Evolutionary conservation across 768 basidiomycete species (phyloP), one percentile per base, ranked within the genome.

Genomic region (Naganishia onofrii): DNA sequence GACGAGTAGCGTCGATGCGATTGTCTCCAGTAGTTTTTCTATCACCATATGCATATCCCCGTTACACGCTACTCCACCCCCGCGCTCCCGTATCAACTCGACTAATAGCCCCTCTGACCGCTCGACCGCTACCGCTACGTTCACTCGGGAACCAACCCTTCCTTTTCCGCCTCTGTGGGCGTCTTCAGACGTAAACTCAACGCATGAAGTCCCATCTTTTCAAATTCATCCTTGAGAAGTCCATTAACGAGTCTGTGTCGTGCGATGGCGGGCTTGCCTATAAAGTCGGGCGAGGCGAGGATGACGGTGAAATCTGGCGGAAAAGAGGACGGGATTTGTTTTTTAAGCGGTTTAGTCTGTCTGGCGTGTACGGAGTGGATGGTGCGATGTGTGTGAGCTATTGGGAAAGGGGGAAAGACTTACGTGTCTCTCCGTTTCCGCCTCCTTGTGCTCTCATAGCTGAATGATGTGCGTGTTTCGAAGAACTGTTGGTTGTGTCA

Each of bases 201-300:
- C 1, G 83, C 83, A 67, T 84, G 83, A 44, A 84, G 69, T 12
- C 83, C 83, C n/a, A 72, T 74, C 19, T 76, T 76, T 48, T 79
- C 77, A 32, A 84, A 82, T 67, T 83, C 81, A 1, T 82, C 81
- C 67, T 81, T 81, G 12, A 84, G 73, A 26, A 83, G 65, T 10
- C 72, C 74, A 73, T 84, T 83, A 65, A 84, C 82, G 53, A 83
- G 69, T 21, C 83, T 73, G 73, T 84, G 83, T 31, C 83, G 78
- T 15, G 78, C 77, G 58, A 84, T 82, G 12, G 74, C 72, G 3
- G 79, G 68, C 76, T 82, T 74, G 23, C 73, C 74, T 4, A 68
- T 64, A 72, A 82, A 82, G 46, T 71, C 36, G 32, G 76, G 42
- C 0, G 79, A 78, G 17, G 74, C 76, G 44, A 78, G 70, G 31